Evolutionary conservation across 208 protist genomes (phyloP).

Genomic region (Acanthamoeba triangularis): DNA sequence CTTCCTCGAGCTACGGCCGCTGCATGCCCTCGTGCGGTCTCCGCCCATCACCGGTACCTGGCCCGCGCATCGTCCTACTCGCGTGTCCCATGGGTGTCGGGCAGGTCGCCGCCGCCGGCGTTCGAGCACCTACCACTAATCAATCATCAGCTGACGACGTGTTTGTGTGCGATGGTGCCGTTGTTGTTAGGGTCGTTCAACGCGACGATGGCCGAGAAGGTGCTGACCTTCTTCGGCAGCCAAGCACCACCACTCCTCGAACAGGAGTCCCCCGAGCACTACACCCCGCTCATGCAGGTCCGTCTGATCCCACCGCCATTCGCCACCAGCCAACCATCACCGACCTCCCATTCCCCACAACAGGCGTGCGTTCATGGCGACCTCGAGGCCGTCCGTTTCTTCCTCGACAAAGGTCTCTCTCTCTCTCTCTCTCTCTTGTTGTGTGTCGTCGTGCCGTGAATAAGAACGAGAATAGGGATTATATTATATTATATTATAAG

Average conservation of each 20-base stretch:
- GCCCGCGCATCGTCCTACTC: too few species aligned
- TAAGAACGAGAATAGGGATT: too few species aligned
- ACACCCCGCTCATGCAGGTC: not conserved
- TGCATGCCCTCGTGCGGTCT: not conserved
- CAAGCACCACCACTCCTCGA: not conserved
- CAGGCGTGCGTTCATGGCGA: not conserved
- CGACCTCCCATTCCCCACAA: too few species aligned
- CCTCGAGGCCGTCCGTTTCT: not conserved
- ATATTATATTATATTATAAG: too few species aligned
- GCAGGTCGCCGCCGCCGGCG: too few species aligned
- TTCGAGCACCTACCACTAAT: not conserved
- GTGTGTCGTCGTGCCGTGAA: not conserved
- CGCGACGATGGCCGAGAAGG: not conserved
- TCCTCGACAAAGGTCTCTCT: not conserved
- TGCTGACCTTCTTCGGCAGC: not conserved
- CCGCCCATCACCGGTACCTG: not conserved
- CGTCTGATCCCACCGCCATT: too few species aligned
- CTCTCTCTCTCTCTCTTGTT: too few species aligned
- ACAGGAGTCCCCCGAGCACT: not conserved
- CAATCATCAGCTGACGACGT: too few species aligned
- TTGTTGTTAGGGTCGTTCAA: not conserved
- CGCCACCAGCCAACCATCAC: too few species aligned
- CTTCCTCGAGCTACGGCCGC: not conserved
- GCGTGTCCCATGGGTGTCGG: not conserved
- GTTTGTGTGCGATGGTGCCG: not conserved